Base-by-base conservation (phyloP, 768 basidiomycete genomes). In the Rhodotorula toruloides region DNA sequence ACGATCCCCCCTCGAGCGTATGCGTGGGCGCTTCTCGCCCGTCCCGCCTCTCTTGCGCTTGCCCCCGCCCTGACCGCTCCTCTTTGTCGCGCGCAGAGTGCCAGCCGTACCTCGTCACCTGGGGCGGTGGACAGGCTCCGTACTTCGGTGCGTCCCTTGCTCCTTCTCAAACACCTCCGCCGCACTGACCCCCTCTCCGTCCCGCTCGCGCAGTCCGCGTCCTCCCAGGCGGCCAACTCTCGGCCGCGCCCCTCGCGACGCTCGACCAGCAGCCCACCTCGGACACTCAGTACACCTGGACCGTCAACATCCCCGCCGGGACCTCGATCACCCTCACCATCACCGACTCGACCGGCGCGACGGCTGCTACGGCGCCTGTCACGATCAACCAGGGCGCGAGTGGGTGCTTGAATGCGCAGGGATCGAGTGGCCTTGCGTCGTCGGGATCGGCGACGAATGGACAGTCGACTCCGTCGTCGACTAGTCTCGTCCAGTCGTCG, bases 301-400 rank as follows among this genome's bases (percentile, higher is more conserved):
- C 22, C 43, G 72, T 68, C 49, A 63, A 72, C 67, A 50, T 75
- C 37, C 50, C 66, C 29, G 61, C 64, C 16, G 74, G 74, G n/a
- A 73, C 74, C 27, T 37, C 40, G 22, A 54, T 74, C 60, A 71
- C 70, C 46, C 55, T 73, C 43, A 59, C 56, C 49, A 37, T 74
- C 25, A 72, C 75, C 55, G 78, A 77, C 68, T 63, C 73, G 9
- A 60, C 63, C 31, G 78, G 77, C 31, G 54, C 62, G 16, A 74
- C 68, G 55, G 70, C 70, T 43, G 74, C 74, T 67, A 73, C 76
- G 2, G 65, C 61, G 17, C 47, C 49, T 14, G 60, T 67, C 44
- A 67, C 66, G n/a, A 54, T 78, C 69, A 72, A 74, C 61, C 54
- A 63, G 27, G 76, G 77, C 52, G 49, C 67, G 22, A 74, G 71